Percentiles rank a stretch among this genome's conserved stretches.
phyloP scores from a whole-genome alignment of 192 early-diverging fungal species.

The Backusella luteola region DNA sequence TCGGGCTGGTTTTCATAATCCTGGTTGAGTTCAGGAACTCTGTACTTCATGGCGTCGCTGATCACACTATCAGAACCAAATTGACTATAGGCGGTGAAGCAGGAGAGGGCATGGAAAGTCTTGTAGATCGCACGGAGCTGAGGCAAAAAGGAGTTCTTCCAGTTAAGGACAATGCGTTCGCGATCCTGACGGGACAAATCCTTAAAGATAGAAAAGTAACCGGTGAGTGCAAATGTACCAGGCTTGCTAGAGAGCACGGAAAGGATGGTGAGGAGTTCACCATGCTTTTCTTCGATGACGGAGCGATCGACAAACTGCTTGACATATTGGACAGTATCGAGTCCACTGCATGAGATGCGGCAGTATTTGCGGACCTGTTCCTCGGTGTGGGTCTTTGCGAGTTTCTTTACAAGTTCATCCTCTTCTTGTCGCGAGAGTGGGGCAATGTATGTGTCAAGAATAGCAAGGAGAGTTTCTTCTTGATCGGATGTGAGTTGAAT shows the following conservation, averaged over 20 bases:
- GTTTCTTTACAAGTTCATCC: slow-evolving; percentile 21
- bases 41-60: slow-evolving; percentile 52
- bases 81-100: slow-evolving; percentile 11
- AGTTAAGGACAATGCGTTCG: slow-evolving; percentile 24
- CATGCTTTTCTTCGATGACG: slow-evolving; percentile 16
- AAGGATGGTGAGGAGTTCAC: slow-evolving; percentile 16
- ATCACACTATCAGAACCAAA: slow-evolving; percentile 40
- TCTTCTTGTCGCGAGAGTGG: slow-evolving; percentile 39
- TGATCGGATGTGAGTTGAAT: slow-evolving; percentile 16
- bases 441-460: slow-evolving; percentile 48
- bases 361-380: slow-evolving; percentile 13
- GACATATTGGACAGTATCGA: not conserved
- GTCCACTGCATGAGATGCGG: not conserved
- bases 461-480: slow-evolving; percentile 37
- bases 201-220: slow-evolving; percentile 23
- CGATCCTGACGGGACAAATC: slow-evolving; percentile 32
- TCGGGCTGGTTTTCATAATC: not conserved
- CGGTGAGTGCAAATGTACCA: slow-evolving; percentile 33
- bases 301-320: not conserved
- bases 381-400: slow-evolving; percentile 26
- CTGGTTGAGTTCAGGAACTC: slow-evolving; percentile 35
- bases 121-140: slow-evolving; percentile 30
- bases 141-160: slow-evolving; percentile 20
- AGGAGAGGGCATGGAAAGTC: slow-evolving; percentile 30
- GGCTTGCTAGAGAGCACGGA: slow-evolving; percentile 30